Base-by-base conservation (phyloP, 2,329 filamentous ascomycete species). In the Cladosporium sp. region DNA sequence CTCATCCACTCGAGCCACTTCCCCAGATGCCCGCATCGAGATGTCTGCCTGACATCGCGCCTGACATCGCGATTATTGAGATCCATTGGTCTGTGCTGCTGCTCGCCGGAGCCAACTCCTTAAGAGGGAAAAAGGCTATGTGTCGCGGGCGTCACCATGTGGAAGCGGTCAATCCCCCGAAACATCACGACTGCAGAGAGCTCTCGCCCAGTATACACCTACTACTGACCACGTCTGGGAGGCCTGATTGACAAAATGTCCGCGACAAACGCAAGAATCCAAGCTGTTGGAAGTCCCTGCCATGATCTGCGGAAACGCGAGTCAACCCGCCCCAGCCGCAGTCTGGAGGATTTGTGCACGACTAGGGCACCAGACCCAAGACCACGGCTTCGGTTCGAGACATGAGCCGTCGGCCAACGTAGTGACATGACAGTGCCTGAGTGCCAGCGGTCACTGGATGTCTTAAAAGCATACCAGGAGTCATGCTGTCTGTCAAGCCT, bases 11-110 rank as follows among this genome's bases (percentile, higher is more conserved):
- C 8, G 14, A 44, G 16, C 37, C 37, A 44, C 31, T 57, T 57
- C 55, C 55, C 55, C 55, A 57, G 55, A 35, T 11, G n/a, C n/a
- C 40, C 40, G 40, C 40, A 46, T 46, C 40, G 40, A 46, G n/a
- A 21, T 8, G 21, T 2, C 11, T 12, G 40, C 40, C 7, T 12
- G 23, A 44, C n/a, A 26, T 26, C 23, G 23, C 23, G 23, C 23
- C 23, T 26, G 23, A 26, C n/a, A 46, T 46, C 40, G 40, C n/a
- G n/a, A 46, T 46, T 10, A 40, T 7, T 18, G 33, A 18, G 35
- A 40, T 44, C 18, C n/a, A 2, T 21, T 46, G 40, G 40, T 46
- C 40, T 46, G 40, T 46, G 40, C 40, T 46, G 7, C 40, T 46
- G 1, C 18, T 10, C 5, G 7, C 6, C 37, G 18, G 37, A 44